These are phyloP conservation scores for Chaetomidium leptoderma DNA, from an alignment of 495 filamentous ascomycete species.

Conservation along the genomic window DNA sequence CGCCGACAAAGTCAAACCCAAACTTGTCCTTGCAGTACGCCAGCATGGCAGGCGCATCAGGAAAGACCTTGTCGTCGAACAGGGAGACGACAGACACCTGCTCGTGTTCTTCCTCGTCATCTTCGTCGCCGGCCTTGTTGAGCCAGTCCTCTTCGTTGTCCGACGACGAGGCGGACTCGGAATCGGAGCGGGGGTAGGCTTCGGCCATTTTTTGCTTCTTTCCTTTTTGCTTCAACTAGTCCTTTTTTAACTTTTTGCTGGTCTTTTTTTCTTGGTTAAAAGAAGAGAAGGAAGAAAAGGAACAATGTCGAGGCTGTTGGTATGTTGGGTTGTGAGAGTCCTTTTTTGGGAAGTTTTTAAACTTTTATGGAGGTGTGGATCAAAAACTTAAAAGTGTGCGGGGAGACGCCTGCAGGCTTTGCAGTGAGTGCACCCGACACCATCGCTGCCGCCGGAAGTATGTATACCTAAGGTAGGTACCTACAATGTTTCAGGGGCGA, in stretches of 20 bases:
- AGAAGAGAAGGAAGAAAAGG: neutral
- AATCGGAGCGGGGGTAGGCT: conserved; percentile 21
- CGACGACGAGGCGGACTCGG: conserved; percentile 22
- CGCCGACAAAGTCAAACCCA: conserved; percentile 66
- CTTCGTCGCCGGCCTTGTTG: conserved; percentile 41
- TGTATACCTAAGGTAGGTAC: too few relatives aligned
- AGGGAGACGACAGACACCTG: conserved; percentile 61
- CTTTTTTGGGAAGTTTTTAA: conserved; percentile 3
- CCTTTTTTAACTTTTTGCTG: conserved; percentile 1
- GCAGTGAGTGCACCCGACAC: too few relatives aligned
- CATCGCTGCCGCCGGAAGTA: neutral
- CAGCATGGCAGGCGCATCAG: conserved; percentile 62
- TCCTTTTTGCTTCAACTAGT: neutral
- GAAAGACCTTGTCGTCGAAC: conserved; percentile 63
- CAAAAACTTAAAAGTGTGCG: conserved; percentile 9
- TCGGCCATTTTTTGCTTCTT: conserved; percentile 21
- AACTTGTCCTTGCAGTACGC: conserved; percentile 66
- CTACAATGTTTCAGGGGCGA: too few relatives aligned
- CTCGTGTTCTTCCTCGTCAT: conserved; percentile 51
- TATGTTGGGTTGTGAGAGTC: neutral
- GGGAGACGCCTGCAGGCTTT: conserved; percentile 8
- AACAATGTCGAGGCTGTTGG: too few relatives aligned
- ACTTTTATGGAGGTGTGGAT: conserved; percentile 8
- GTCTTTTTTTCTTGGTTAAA: neutral
- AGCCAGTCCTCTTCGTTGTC: conserved; percentile 70